A percentile compares a stretch with the other conserved stretches of the same genome.
Evolutionary conservation across 331 rosid species (phyloP).

Genomic region (Malus hybrid): DNA sequence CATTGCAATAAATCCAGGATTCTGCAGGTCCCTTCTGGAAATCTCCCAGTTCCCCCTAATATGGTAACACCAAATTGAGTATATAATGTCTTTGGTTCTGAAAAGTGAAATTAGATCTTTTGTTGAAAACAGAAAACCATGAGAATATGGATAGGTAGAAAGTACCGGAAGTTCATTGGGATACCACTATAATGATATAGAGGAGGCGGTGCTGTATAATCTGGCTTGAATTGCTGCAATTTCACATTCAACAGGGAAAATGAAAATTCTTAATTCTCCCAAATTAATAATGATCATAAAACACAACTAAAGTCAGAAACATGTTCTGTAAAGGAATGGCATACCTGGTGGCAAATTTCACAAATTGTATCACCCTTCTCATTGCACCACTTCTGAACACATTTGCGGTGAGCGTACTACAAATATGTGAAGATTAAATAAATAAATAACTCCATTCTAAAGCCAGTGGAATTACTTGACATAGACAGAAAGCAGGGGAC

Average conservation of each 20-base stretch:
- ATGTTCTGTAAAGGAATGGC: not conserved
- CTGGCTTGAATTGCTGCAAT: conserved; percentile 58
- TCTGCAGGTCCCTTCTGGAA: conserved; percentile 45
- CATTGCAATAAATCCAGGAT: conserved; percentile 39
- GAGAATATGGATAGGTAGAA: not conserved
- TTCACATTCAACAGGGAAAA: conserved; percentile 2
- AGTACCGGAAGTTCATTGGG: conserved; percentile 50
- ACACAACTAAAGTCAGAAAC: not conserved
- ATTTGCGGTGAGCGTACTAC: conserved; percentile 77
- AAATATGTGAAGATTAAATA: conserved; percentile 14
- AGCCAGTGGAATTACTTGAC: not conserved
- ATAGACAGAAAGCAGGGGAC: not conserved
- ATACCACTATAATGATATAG: conserved; percentile 43
- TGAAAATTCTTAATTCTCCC: not conserved
- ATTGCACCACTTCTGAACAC: conserved; percentile 94
- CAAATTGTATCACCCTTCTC: conserved; percentile 67
- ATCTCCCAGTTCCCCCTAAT: conserved; percentile 66
- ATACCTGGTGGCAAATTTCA: conserved; percentile 35
- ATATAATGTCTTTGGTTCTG: not conserved
- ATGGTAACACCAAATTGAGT: conserved; percentile 11
- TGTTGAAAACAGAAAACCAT: not conserved
- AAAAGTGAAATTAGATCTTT: not conserved
- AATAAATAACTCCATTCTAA: not conserved
- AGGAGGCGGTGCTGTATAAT: conserved; percentile 51
- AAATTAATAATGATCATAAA: not conserved